Conservation (phyloP, 169 alveolate genomes). For the Theileria sp. region DNA sequence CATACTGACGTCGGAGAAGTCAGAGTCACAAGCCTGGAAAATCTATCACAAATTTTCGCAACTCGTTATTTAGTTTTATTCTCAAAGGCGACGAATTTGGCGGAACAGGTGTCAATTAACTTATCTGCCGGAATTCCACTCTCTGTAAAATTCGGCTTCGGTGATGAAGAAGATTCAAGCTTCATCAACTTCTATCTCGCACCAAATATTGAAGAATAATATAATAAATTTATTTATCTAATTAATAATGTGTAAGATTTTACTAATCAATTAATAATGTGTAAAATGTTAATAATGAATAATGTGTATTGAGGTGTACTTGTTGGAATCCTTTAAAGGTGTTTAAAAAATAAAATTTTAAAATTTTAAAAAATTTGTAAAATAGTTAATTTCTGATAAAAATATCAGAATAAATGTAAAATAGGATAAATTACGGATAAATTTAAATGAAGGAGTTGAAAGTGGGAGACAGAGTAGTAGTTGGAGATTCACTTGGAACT, state of each 20-base stretch:
- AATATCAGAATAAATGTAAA: neutral
- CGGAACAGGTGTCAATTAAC: constrained; percentile 81
- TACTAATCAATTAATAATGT: neutral
- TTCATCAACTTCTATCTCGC: constrained; percentile 75
- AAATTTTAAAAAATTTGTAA: neutral
- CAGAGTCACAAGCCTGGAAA: constrained; percentile 73
- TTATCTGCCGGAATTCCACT: constrained; percentile 83
- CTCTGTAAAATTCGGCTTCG: constrained; percentile 71
- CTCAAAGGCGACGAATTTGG: constrained; percentile 79
- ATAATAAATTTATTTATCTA: neutral
- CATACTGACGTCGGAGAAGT: constrained; percentile 80
- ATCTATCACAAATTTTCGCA: constrained; percentile 82
- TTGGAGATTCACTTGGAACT: constrained; percentile 2
- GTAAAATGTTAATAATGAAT: too few species aligned
- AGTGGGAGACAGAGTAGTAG: neutral
- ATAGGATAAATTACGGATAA: neutral
- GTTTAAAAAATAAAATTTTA: neutral
- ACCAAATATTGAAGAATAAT: constrained; percentile 74
- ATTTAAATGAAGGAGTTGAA: neutral
- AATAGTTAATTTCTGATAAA: neutral
- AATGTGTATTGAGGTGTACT: neutral
- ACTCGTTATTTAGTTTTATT: constrained; percentile 79
- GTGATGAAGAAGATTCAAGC: constrained; percentile 41
- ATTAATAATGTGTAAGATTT: neutral
- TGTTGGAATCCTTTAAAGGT: neutral